Conservation (phyloP, 2,329 filamentous ascomycete genomes). For the Botrytis squamosa region DNA sequence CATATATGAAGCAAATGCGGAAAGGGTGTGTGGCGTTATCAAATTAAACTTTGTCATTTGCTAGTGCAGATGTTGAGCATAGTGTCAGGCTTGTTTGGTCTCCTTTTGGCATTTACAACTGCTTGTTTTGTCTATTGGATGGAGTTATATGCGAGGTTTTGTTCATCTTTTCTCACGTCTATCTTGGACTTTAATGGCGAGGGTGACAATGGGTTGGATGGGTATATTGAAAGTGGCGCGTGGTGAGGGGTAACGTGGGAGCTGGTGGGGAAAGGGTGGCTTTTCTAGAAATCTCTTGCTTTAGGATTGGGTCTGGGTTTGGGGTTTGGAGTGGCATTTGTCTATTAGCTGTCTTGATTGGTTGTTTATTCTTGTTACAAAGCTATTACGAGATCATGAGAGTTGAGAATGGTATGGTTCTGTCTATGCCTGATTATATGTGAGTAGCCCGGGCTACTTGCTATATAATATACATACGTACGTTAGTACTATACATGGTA, state of each 20-base stretch:
- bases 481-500: slow-evolving; percentile 12
- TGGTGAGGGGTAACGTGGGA: background rate
- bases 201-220: slow-evolving; percentile 9
- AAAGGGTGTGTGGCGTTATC: slow-evolving; percentile 19
- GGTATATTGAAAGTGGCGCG: slow-evolving; percentile 16
- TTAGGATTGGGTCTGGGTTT: background rate
- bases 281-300: slow-evolving; percentile 10
- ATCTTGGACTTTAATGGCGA: slow-evolving; percentile 16
- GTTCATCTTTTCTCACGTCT: slow-evolving; percentile 8
- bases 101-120: slow-evolving; percentile 15
- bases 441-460: background rate
- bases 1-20: slow-evolving; percentile 19
- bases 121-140: slow-evolving; percentile 16
- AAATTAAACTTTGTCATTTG: slow-evolving; percentile 14
- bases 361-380: slow-evolving; percentile 8
- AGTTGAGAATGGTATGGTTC: slow-evolving; percentile 8
- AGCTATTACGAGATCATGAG: slow-evolving; percentile 15
- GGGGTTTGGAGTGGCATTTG: slow-evolving; percentile 2
- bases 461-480: slow-evolving; percentile 13
- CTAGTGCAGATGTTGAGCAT: slow-evolving; percentile 23
- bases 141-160: slow-evolving; percentile 5
- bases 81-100: slow-evolving; percentile 13
- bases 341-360: slow-evolving; percentile 14
- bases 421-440: slow-evolving; percentile 7
- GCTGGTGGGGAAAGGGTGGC: slow-evolving; percentile 7